Conservation (phyloP, 2,329 filamentous ascomycete genomes). For the Xylariomycetidae sp. region DNA sequence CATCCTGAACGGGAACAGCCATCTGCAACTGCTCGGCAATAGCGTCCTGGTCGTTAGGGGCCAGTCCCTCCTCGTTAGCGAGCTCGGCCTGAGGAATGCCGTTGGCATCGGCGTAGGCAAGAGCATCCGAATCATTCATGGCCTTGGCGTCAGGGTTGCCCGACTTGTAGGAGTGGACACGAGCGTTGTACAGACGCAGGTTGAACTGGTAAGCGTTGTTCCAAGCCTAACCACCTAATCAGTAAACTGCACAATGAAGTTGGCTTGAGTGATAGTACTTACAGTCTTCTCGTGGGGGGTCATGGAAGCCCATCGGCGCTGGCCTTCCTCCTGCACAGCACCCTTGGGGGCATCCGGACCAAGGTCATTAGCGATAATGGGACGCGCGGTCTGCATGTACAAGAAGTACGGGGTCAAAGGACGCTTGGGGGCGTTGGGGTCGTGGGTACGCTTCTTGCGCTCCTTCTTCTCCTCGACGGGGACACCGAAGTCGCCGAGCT, state of each 20-base stretch:
- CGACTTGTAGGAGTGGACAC: slow-evolving; percentile 58
- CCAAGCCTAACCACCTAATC: slow-evolving; percentile 40
- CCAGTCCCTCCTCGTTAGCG: slow-evolving; percentile 37
- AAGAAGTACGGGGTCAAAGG: slow-evolving; percentile 93
- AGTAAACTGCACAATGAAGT: slow-evolving; percentile 4
- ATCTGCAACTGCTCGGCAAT: slow-evolving; percentile 54
- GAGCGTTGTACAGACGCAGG: slow-evolving; percentile 58
- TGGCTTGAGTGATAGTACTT: slow-evolving; percentile 14
- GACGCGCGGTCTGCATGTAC: slow-evolving; percentile 83
- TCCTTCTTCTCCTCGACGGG: slow-evolving; percentile 70
- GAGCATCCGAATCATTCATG: slow-evolving; percentile 56
- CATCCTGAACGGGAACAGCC: slow-evolving; percentile 32
- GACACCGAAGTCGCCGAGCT: slow-evolving; percentile 40
- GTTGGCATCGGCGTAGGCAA: slow-evolving; percentile 54
- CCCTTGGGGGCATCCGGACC: slow-evolving; percentile 72
- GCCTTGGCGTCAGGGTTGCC: slow-evolving; percentile 53
- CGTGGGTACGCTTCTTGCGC: slow-evolving; percentile 79
- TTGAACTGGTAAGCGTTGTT: slow-evolving; percentile 64
- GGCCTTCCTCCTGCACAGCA: slow-evolving; percentile 82
- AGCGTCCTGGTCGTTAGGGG: slow-evolving; percentile 46
- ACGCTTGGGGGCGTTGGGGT: slow-evolving; percentile 92
- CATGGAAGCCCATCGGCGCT: slow-evolving; percentile 80
- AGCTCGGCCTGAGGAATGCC: slow-evolving; percentile 47
- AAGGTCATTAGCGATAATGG: slow-evolving; percentile 73
- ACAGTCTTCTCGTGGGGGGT: slow-evolving; percentile 62